These are phyloP conservation scores for Mrakia blollopis DNA, from an alignment of 768 basidiomycete genomes.

Conservation along the genomic window DNA sequence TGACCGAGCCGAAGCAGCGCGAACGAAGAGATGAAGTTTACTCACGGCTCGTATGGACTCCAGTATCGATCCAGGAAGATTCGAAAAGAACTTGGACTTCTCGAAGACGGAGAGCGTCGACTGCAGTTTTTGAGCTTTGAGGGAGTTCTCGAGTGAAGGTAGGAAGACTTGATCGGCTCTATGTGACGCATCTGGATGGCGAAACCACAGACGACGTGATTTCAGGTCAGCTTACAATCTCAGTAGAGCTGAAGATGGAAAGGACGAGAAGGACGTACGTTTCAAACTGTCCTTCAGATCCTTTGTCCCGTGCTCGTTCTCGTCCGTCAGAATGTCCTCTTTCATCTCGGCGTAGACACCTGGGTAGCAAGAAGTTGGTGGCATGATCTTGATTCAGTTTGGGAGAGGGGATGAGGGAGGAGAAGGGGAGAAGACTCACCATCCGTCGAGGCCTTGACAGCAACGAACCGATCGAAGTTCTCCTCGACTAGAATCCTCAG, in stretches of 20 bases:
- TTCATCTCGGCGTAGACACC: slow-evolving; percentile 90
- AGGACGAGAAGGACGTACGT: slow-evolving; percentile 50
- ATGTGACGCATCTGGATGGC: slow-evolving; percentile 86
- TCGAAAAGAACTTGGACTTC: slow-evolving; percentile 96
- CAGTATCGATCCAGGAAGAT: slow-evolving; percentile 82
- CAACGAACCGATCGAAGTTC: slow-evolving; percentile 95
- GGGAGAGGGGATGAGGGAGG: background rate
- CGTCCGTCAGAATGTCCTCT: slow-evolving; percentile 70
- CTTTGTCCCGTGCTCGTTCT: slow-evolving; percentile 74
- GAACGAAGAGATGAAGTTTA: slow-evolving; percentile 12
- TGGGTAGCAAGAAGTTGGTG: slow-evolving; percentile 41
- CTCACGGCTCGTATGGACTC: slow-evolving; percentile 83
- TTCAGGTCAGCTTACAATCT: background rate
- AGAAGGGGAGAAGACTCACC: slow-evolving; percentile 49
- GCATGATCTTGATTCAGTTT: background rate
- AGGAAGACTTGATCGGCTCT: slow-evolving; percentile 95
- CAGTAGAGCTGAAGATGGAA: background rate
- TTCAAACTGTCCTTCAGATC: slow-evolving; percentile 79
- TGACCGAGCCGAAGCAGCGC: background rate
- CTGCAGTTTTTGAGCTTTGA: slow-evolving; percentile 86
- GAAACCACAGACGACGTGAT: slow-evolving; percentile 12
- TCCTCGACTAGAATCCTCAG: slow-evolving; percentile 91
- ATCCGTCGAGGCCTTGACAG: slow-evolving; percentile 94
- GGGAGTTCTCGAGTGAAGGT: slow-evolving; percentile 89
- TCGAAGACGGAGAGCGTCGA: slow-evolving; percentile 94